Conservation (phyloP, 495 filamentous ascomycete species). For the Margaritispora aquatica region DNA sequence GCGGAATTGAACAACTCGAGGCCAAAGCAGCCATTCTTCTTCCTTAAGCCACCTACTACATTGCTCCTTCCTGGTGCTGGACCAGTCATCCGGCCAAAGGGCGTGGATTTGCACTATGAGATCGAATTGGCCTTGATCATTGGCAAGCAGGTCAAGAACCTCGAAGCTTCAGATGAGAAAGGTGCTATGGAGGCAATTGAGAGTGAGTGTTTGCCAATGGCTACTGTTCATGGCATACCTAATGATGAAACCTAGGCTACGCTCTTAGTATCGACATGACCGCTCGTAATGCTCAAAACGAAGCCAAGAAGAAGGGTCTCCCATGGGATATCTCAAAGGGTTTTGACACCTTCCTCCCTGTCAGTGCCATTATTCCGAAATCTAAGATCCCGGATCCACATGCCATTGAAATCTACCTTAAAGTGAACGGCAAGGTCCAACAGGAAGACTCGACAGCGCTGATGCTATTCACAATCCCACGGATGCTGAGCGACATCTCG, state of each 20-base stretch:
- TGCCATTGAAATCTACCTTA: constrained; percentile 75
- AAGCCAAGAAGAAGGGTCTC: constrained; percentile 94
- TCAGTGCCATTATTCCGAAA: constrained; percentile 73
- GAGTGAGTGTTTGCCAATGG: constrained; percentile 30
- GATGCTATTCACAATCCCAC: constrained; percentile 90
- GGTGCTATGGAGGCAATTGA: constrained; percentile 56
- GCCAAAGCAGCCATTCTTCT: constrained; percentile 96
- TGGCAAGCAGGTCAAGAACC: constrained; percentile 67
- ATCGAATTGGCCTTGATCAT: constrained; percentile 89
- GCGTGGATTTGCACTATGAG: constrained; percentile 87
- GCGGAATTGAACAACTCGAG: constrained; percentile 79
- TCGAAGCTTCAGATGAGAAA: constrained; percentile 59
- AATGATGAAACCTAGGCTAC: constrained; percentile 50
- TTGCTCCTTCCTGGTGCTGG: constrained; percentile 73
- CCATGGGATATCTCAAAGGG: constrained; percentile 95
- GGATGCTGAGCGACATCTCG: constrained; percentile 81
- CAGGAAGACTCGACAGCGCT: constrained; percentile 83
- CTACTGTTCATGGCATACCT: neutral
- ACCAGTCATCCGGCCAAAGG: constrained; percentile 75
- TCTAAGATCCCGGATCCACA: constrained; percentile 78
- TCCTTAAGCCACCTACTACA: constrained; percentile 85
- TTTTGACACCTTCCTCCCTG: constrained; percentile 92
- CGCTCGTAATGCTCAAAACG: constrained; percentile 84
- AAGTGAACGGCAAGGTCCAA: constrained; percentile 63
- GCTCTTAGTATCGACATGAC: constrained; percentile 90